Percentiles rank a stretch among this genome's conserved stretches.
These are phyloP conservation scores for Geranium rotundifolium DNA, from an alignment of 345 rosid genomes.

Conservation along the genomic window DNA sequence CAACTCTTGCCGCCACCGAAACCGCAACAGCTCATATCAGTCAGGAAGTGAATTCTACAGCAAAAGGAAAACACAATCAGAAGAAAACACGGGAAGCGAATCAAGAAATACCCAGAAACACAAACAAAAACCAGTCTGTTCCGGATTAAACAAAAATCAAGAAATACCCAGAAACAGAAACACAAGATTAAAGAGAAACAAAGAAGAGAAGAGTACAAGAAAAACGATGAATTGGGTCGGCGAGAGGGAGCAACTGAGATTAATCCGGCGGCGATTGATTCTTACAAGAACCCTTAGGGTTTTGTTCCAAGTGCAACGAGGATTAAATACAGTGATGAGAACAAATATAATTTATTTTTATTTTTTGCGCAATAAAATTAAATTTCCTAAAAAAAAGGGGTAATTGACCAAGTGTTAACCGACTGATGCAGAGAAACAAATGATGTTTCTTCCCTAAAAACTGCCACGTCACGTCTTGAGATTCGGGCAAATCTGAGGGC, in stretches of 20 bases:
- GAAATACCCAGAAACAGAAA: conserved; percentile 6
- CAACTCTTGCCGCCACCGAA: conserved; percentile 7
- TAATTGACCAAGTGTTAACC: conserved; percentile 32
- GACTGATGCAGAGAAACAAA: conserved; percentile 23
- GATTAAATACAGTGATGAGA: conserved; percentile 20
- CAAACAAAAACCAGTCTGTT: no score
- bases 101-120: no score
- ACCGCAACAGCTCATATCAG: no score
- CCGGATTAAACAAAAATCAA: no score
- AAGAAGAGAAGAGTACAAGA: not conserved
- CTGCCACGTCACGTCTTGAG: conserved; percentile 24
- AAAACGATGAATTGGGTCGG: conserved; percentile 5
- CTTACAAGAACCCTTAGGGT: conserved; percentile 92
- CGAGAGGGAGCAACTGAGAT: conserved; percentile 22
- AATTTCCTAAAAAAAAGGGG: conserved; percentile 15
- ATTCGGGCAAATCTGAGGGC: conserved; percentile 4
- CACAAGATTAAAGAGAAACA: not conserved
- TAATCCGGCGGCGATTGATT: conserved; percentile 70
- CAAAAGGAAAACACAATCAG: no score
- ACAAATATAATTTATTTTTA: not conserved
- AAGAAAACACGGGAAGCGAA: no score
- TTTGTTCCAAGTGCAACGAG: conserved; percentile 28
- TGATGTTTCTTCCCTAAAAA: conserved; percentile 17
- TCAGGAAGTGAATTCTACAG: no score
- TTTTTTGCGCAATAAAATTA: not conserved